Evolutionary conservation across 1,139 yeast genomes (phyloP).

Genomic region (Yamadazyma trypodendri): DNA sequence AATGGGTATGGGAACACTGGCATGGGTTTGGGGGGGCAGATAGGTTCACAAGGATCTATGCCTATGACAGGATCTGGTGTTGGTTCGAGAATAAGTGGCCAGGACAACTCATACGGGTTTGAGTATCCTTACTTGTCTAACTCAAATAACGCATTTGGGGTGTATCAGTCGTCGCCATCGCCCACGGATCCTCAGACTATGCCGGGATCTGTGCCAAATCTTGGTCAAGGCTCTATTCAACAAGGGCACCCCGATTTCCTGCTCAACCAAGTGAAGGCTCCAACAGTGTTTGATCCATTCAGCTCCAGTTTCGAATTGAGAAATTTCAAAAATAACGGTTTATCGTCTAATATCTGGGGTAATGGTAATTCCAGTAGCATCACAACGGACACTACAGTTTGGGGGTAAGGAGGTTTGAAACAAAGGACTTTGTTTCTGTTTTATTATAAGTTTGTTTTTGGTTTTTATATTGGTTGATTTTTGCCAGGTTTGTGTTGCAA

Average conservation of each 20-base stretch:
- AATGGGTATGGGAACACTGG: not conserved
- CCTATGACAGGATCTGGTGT: not conserved
- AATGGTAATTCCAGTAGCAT: constrained; percentile 10
- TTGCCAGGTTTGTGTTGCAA: not conserved
- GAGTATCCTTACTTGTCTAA: constrained; percentile 1
- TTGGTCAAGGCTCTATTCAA: too few relatives aligned
- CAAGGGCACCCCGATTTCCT: too few relatives aligned
- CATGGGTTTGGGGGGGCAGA: not conserved
- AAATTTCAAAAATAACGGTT: not conserved
- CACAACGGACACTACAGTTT: constrained; percentile 18
- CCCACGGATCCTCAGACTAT: constrained; percentile 1
- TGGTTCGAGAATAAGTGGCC: not conserved
- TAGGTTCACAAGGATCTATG: not conserved
- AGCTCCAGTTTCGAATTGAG: constrained; percentile 1
- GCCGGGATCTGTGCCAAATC: too few relatives aligned
- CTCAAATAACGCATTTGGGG: not conserved
- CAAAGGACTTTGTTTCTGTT: not conserved
- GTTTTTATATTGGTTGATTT: not conserved
- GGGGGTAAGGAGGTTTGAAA: constrained; percentile 15
- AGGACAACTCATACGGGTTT: not conserved
- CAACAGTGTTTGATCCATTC: constrained; percentile 4
- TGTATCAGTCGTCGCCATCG: constrained; percentile 1
- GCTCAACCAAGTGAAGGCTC: not conserved
- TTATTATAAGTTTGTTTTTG: constrained; percentile 1
- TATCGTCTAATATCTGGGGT: constrained; percentile 16